These are phyloP conservation scores for Alisma plantagoaquatica DNA, from an alignment of 106 monocot species.

Conservation along the genomic window DNA sequence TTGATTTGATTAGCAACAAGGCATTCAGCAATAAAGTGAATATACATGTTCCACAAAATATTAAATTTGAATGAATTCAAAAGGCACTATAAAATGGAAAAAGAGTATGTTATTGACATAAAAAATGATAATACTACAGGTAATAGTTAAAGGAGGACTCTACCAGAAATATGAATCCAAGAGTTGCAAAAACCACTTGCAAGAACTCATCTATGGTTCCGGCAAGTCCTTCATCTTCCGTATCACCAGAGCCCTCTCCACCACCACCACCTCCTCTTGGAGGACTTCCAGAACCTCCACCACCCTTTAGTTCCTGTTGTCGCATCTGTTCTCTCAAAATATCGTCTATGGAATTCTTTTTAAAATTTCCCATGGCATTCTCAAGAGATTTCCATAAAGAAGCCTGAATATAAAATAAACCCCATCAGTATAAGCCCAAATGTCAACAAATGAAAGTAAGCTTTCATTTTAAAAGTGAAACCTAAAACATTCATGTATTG, in stretches of 20 bases:
- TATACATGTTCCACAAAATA: no score
- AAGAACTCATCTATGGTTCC: slow-evolving; percentile 1
- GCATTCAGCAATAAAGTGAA: no score
- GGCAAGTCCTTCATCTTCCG: slow-evolving; percentile 7
- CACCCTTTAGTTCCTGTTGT: slow-evolving; percentile 3
- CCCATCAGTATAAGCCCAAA: no score
- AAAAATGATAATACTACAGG: no score
- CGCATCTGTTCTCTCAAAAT: slow-evolving; percentile 8
- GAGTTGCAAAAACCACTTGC: slow-evolving; percentile 9
- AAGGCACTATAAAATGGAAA: no score
- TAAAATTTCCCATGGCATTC: slow-evolving; percentile 10
- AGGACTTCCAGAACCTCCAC: slow-evolving; percentile 1
- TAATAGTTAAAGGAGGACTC: no score
- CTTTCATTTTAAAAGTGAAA: no score
- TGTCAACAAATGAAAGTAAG: no score
- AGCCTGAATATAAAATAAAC: not conserved
- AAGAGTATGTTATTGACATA: no score
- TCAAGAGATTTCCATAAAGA: slow-evolving; percentile 9
- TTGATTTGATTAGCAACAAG: no score
- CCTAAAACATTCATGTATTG: no score
- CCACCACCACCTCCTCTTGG: slow-evolving; percentile 1
- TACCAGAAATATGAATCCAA: slow-evolving; percentile 13
- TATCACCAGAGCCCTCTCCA: slow-evolving; percentile 6
- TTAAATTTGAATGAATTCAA: no score
- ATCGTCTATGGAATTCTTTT: slow-evolving; percentile 3